Base-by-base conservation (phyloP, 2,329 filamentous ascomycete genomes). In the Salinomyces thailandicus region DNA sequence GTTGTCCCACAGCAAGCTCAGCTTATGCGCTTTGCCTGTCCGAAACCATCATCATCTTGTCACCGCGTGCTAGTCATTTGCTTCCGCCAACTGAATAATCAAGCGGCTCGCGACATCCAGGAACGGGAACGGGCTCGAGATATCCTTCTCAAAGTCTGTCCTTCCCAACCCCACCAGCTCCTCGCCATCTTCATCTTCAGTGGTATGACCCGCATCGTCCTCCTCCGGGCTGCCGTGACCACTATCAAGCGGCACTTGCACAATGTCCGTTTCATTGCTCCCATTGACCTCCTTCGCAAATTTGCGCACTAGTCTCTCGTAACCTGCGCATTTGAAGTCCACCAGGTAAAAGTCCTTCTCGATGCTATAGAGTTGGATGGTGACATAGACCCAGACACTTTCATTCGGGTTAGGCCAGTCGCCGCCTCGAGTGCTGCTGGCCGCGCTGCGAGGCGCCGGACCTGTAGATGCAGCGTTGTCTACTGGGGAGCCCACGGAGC, bases 321-420 rank as follows among this genome's bases (percentile, higher is more conserved):
- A 98, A 14, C 91, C 91, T 11, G 91, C 87, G 59, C 89, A 96
- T 59, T 95, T 96, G 70, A 98, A 98, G 60, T 98, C 91, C 33
- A 98, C 91, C 44, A 98, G 79, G 61, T 89, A 96, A 47, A 91
- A 89, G 37, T 84, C 81, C 39, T 79, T 77, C 59, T 96, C 89
- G 68, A 96, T 86, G 55, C 86, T 81, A 62, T 95, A 95, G 35
- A 95, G 79, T 59, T 95, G 91, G 45, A 98, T 95, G 47, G 93
- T 87, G 58, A 98, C 77, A 57, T 94, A 91, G 53, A 96, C 81
- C 57, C 83, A 89, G n/a, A 93, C 78, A 37, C 82, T 81, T 45
- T 85, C 76, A 35, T 75, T 67, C 3, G 64, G 55, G 31, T 67
- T 59, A 9, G 65, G 60, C 19, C 53, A 50, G 11, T 38, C 33